Conservation (phyloP, 1,139 yeast species). For the Blastobotrys illinoisensis region DNA sequence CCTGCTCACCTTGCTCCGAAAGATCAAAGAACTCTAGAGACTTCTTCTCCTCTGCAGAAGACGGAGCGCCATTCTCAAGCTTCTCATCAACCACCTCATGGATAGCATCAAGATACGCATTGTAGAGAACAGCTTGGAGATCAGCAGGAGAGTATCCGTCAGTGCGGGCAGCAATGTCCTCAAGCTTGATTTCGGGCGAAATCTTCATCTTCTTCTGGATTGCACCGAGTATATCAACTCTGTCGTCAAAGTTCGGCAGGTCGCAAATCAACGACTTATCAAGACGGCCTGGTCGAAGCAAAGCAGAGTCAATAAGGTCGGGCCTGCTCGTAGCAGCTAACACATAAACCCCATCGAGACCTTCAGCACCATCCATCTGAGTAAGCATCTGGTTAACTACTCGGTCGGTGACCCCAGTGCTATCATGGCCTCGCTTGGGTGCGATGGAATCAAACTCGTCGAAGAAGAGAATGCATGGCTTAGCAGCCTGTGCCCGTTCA, state of each 20-base stretch:
- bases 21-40: conserved; percentile 35
- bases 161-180: conserved; percentile 52
- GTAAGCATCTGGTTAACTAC: conserved; percentile 96
- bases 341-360: conserved; percentile 92
- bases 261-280: conserved; percentile 90
- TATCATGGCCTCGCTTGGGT: conserved; percentile 96
- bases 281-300: conserved; percentile 89
- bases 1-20: conserved; percentile 12
- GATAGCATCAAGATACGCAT: conserved; percentile 86
- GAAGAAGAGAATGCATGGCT: conserved; percentile 88
- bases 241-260: conserved; percentile 66
- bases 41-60: conserved; percentile 14
- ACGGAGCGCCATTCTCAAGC: conserved; percentile 24
- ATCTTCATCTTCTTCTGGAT: conserved; percentile 43
- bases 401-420: conserved; percentile 96
- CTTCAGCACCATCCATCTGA: conserved; percentile 99
- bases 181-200: conserved; percentile 46
- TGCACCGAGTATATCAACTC: conserved; percentile 66
- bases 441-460: conserved; percentile 98
- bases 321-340: conserved; percentile 96
- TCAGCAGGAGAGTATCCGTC: conserved; percentile 93
- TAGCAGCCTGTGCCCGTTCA: conserved; percentile 90
- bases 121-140: conserved; percentile 85
- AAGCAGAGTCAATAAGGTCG: conserved; percentile 90
- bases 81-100: conserved; percentile 58